Evolutionary conservation across 176 grass and related monocot genomes (phyloP).

Genomic region (Hyparrhenia diplandra): DNA sequence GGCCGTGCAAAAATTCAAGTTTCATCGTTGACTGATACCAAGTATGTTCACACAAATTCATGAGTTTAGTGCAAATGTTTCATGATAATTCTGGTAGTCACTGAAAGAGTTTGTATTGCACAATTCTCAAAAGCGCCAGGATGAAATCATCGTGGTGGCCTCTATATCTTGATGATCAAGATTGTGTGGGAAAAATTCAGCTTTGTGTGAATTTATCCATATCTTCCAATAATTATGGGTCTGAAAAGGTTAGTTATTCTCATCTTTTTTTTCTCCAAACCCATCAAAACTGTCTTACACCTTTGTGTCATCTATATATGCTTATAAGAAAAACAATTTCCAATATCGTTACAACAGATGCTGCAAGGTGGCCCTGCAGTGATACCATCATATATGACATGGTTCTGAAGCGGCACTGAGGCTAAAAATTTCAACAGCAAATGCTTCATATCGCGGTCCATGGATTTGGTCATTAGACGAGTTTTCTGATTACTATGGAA

Average conservation of each 20-base stretch:
- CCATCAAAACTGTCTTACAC: neutral
- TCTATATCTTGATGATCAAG: slow-evolving; percentile 72
- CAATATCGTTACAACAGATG: slow-evolving; percentile 42
- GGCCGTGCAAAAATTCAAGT: slow-evolving; percentile 71
- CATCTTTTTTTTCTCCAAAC: neutral
- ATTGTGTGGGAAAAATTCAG: slow-evolving; percentile 82
- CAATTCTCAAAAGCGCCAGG: slow-evolving; percentile 43
- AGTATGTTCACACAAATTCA: slow-evolving; percentile 48
- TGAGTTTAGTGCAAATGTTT: neutral
- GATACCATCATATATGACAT: slow-evolving; percentile 93
- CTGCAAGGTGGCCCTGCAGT: slow-evolving; percentile 88
- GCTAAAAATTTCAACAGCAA: slow-evolving; percentile 78
- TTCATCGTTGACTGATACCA: slow-evolving; percentile 55
- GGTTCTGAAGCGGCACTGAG: slow-evolving; percentile 78
- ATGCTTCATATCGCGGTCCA: slow-evolving; percentile 69
- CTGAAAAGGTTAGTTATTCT: slow-evolving; percentile 60
- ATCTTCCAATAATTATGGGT: slow-evolving; percentile 50
- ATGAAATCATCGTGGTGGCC: slow-evolving; percentile 67
- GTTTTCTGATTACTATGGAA: slow-evolving; percentile 83
- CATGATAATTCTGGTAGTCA: slow-evolving; percentile 10
- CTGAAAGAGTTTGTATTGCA: slow-evolving; percentile 6
- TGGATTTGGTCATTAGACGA: slow-evolving; percentile 88
- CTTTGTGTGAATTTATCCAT: slow-evolving; percentile 62
- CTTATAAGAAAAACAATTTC: neutral
- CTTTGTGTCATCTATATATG: neutral